Base-by-base conservation (phyloP, 305 asterid genomes). In the Fraxinus angustifolia region DNA sequence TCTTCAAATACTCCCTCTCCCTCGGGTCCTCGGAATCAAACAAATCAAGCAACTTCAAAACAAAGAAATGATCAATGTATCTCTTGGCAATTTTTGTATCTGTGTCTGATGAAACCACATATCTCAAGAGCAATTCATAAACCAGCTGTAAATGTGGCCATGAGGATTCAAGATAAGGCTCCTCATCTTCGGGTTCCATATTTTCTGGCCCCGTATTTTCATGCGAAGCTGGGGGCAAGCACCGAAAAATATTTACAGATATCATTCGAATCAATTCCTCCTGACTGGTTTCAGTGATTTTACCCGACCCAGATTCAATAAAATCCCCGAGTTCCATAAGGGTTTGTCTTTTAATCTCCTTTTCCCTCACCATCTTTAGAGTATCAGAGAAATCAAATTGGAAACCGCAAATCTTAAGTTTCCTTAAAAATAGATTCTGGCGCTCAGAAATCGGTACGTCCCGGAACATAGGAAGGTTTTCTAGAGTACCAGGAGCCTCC, bases 131-230 rank as follows among this genome's bases (percentile, higher is more conserved):
- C 75, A 84, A 53, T 33, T 84, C 87, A 72, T 84, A 84, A 58
- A 81, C 87, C n/a, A 81, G 84, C 72, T 81, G 87, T 34, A 84
- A 84, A 81, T 84, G 84, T 28, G 87, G 82, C 87, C 84, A 84
- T 3, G 82, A 60, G 7, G 87, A 84, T 12, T 81, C 87, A n/a
- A 81, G 82, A 53, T 65, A 84, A 16, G 84, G 84, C 26, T 84
- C 87, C 8, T 81, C 87, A 50, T 81, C 87, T 33, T 84, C 87
- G 17, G 81, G 80, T 19, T 84, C 87, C 53, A 78, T 76, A 62
- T 68, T 67, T 35, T 80, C 84, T 3, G 80, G 78, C 33, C 87
- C 82, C 14, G 84, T 81, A 77, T 80, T 80, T 77, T 83, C 82
- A 28, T 84, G 84, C 14, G 82, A 71, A 0, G 73, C 82, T 2